Base-by-base conservation (phyloP, 2,329 filamentous ascomycete genomes). In the Thelonectria olida region DNA sequence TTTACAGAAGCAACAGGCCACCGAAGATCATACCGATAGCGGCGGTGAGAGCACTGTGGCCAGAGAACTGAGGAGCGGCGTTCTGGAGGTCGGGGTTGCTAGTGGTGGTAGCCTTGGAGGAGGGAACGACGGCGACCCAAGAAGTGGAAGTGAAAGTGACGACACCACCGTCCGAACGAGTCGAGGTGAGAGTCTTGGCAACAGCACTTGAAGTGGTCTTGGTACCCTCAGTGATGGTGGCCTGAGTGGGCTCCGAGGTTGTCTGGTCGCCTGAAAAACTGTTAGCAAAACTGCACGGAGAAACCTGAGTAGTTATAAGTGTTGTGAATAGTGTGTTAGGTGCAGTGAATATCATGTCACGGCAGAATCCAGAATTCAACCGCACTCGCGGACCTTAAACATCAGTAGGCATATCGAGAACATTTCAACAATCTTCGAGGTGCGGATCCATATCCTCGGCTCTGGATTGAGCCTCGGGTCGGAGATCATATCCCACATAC, bases 111-210 rank as follows among this genome's bases (percentile, higher is more conserved):
- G 74, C 55, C 27, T 72, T 64, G 20, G 71, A 65, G 1, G 76
- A 74, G 2, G 81, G 78, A 10, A 79, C 75, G 38, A 81, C 79
- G 20, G 76, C 78, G 3, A 85, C 82, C 69, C 76, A 82, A 0
- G 82, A 82, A 1, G 83, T 85, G n/a, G 78, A 78, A 10, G 82
- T 85, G 49, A 84, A 73, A 12, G 80, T 77, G 3, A 79, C 78
- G 54, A 81, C 74, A 28, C 76, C 78, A 23, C 84, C 84, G 49
- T 82, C 73, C 12, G 74, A 67, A 34, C 79, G 71, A 7, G 82
- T 84, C 7, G 80, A 81, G n/a, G 83, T 85, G 61, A 74, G 73
- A 0, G 80, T 82, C 22, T 77, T 69, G 7, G 74, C 62, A 56
- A 82, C 69, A 27, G 75, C 64, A 62, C 69, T 80, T 12, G 73